phyloP scores from a whole-genome alignment of 179 eudicot species.

The Silene noctiflora region DNA sequence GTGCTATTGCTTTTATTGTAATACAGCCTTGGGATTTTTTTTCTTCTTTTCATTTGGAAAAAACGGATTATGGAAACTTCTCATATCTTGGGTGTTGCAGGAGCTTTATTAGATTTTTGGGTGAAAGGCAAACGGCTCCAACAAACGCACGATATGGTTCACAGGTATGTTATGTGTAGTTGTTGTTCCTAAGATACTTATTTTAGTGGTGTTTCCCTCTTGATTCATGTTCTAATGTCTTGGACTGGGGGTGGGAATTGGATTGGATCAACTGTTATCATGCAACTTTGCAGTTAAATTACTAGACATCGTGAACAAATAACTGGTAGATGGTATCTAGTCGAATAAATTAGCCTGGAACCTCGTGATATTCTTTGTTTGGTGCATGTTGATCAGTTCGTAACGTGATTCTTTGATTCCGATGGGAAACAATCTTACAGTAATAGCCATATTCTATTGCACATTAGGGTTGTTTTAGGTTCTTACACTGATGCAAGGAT shows the following conservation, averaged over 20 bases:
- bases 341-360: background rate
- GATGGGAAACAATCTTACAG: background rate
- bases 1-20: background rate
- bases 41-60: background rate
- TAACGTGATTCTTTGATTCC: background rate
- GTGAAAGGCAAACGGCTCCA: conserved; percentile 59
- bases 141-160: conserved; percentile 68
- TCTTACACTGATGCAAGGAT: conserved; percentile 17
- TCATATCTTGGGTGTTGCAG: conserved; percentile 34
- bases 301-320: background rate
- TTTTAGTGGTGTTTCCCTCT: background rate
- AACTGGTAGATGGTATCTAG: conserved; percentile 3
- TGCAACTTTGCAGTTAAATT: conserved; percentile 3
- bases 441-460: background rate
- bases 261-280: conserved; percentile 1
- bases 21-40: background rate
- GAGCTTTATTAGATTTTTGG: conserved; percentile 78
- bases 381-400: background rate
- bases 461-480: background rate
- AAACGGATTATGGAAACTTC: conserved; percentile 8
- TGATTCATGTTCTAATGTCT: background rate
- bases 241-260: background rate
- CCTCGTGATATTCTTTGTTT: background rate
- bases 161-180: conserved; percentile 50
- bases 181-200: conserved; percentile 2